Evolutionary conservation across 2,329 filamentous ascomycete species (phyloP), one percentile per base, ranked within the genome.

Genomic region (Diaporthe vexans): DNA sequence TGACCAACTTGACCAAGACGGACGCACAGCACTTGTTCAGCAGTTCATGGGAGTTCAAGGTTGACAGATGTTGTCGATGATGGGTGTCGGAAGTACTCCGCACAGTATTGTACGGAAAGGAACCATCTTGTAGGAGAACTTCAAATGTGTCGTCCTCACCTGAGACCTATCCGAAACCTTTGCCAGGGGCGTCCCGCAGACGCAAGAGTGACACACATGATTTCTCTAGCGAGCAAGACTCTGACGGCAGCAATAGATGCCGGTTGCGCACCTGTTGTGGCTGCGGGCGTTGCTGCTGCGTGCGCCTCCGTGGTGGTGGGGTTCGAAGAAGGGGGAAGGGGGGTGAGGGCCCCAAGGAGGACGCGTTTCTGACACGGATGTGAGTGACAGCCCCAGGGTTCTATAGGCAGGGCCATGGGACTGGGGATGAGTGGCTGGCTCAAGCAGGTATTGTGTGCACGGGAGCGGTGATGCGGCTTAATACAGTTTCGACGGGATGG

Each of bases 131-230:
- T 51, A 37, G 21, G 26, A n/a, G n/a, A 26, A n/a, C 52, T 37
- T 52, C 29, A 26, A 67, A 26, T 67, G 11, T 37, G 33, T 67
- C 29, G 13, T 37, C 13, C 46, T 52, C 63, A 67, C 63, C 63
- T 67, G 63, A 52, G 63, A 67, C 63, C 33, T 40, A 52, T n/a
- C 63, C 63, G 63, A 67, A 67, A 67, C 63, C 63, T 52, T 67
- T 48, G 24, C 46, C 33, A 67, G 63, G 63, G 63, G 63, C 29
- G 63, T 67, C 46, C 63, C 63, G 52, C 63, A 67, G n/a, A 37
- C 21, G 29, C 21, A 67, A 26, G 26, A 52, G 63, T 67, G 46
- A 65, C 15, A 65, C 59, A 33, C 59, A 48, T 35, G n/a, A n/a
- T 13, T 33, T 24, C 26, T 48, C 59, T n/a, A 35, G 59, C 59